Percentiles rank a stretch among this genome's conserved stretches.
These are phyloP conservation scores for Ocimum tenuiflorum DNA, from an alignment of 257 asterid genomes.

Conservation along the genomic window DNA sequence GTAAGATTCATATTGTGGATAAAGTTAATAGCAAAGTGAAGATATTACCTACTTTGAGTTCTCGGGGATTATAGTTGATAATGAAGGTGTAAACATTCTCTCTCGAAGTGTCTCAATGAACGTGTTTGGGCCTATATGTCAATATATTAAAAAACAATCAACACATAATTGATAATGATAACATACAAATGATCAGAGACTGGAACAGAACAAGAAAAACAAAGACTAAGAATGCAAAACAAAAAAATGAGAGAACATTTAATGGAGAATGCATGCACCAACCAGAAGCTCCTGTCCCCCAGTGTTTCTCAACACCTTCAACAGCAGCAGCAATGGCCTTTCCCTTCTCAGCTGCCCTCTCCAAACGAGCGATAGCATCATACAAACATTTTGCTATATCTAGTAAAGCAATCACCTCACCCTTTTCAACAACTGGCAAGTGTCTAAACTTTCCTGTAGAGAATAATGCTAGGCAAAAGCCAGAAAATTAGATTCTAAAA, in stretches of 20 bases:
- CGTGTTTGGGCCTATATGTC: constrained; percentile 61
- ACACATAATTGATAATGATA: constrained; percentile 3
- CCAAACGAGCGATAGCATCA: constrained; percentile 98
- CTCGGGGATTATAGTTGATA: constrained; percentile 86
- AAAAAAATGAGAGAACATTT: constrained; percentile 1
- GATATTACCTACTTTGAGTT: constrained; percentile 98
- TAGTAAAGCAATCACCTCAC: constrained; percentile 93
- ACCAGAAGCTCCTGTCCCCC: constrained; percentile 91
- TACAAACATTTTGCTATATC: constrained; percentile 96
- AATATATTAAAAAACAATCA: constrained; percentile 16
- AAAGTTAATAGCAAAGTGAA: constrained; percentile 30
- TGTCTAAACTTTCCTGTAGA: constrained; percentile 92
- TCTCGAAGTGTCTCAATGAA: constrained; percentile 88
- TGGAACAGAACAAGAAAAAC: not conserved
- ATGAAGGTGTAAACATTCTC: constrained; percentile 81
- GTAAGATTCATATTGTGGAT: constrained; percentile 9
- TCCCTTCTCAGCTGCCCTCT: constrained; percentile 98
- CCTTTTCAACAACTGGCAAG: constrained; percentile 94
- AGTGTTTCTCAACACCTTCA: constrained; percentile 96
- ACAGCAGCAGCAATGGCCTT: constrained; percentile 99
- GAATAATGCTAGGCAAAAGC: constrained; percentile 12
- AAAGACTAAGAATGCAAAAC: not conserved
- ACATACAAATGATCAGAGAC: not conserved
- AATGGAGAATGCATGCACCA: constrained; percentile 26
- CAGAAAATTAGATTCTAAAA: not conserved